phyloP scores from a whole-genome alignment of 2,329 filamentous ascomycete species.

The Amylocarpus encephaloides region DNA sequence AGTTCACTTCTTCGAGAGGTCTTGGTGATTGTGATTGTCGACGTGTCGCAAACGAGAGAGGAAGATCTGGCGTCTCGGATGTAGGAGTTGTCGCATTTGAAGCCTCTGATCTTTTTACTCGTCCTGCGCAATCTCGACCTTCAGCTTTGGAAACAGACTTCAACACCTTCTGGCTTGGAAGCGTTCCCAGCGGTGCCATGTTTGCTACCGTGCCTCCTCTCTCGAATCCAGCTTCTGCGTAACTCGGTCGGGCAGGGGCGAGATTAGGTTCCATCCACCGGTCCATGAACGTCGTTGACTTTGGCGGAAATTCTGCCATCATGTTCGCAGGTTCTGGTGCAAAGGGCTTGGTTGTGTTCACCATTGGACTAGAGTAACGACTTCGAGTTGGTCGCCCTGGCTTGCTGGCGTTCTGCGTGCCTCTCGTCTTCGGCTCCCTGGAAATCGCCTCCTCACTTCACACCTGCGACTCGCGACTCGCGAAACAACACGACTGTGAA shows the following conservation, averaged over 20 bases:
- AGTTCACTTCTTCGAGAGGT: slow-evolving; percentile 5
- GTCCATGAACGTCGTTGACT: slow-evolving; percentile 29
- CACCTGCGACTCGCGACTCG: slow-evolving; percentile 10
- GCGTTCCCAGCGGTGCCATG: slow-evolving; percentile 74
- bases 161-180: slow-evolving; percentile 58
- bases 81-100: slow-evolving; percentile 20
- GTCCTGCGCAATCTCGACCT: slow-evolving; percentile 10
- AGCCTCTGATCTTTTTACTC: slow-evolving; percentile 22
- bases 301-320: slow-evolving; percentile 12
- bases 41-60: slow-evolving; percentile 11
- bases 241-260: slow-evolving; percentile 56
- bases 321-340: slow-evolving; percentile 6
- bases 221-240: slow-evolving; percentile 66
- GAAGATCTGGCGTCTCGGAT: slow-evolving; percentile 23
- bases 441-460: slow-evolving; percentile 11
- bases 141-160: slow-evolving; percentile 32
- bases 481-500: slow-evolving; percentile 15
- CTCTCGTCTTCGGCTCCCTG: slow-evolving; percentile 1
- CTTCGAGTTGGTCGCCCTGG: slow-evolving; percentile 24
- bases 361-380: slow-evolving; percentile 26
- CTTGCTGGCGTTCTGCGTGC: no score
- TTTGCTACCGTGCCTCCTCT: slow-evolving; percentile 71
- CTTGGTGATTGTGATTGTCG: slow-evolving; percentile 16
- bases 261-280: slow-evolving; percentile 52
- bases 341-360: slow-evolving; percentile 13